These are phyloP conservation scores for Calonectria hongkongensis DNA, from an alignment of 2,329 filamentous ascomycete genomes.

Conservation along the genomic window DNA sequence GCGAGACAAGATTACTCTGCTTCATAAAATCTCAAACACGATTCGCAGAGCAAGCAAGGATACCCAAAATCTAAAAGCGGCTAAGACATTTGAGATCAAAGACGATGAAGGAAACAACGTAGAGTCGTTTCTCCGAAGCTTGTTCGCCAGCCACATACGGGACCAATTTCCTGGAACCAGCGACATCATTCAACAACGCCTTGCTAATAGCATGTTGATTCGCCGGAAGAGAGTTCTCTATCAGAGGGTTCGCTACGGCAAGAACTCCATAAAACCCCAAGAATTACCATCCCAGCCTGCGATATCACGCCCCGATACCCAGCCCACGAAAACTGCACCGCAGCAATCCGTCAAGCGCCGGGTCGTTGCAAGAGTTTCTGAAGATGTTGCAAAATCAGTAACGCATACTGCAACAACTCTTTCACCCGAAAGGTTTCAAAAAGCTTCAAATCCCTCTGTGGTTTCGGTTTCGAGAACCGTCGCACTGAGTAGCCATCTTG, in stretches of 20 bases:
- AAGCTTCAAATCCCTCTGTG: conserved; percentile 23
- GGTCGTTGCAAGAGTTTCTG: neutral
- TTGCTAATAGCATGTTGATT: conserved; percentile 39
- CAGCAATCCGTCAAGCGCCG: neutral
- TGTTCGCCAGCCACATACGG: conserved; percentile 38
- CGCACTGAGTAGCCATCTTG: conserved; percentile 20
- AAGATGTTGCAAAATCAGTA: neutral
- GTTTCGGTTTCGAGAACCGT: conserved; percentile 33
- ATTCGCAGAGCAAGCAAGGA: conserved; percentile 44
- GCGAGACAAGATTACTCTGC: conserved; percentile 18
- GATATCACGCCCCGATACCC: neutral
- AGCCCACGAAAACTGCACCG: neutral
- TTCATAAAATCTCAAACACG: conserved; percentile 38
- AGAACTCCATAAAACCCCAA: conserved; percentile 4
- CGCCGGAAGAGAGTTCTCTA: conserved; percentile 42
- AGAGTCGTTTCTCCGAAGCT: conserved; percentile 15
- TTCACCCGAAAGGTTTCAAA: neutral
- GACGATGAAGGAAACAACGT: conserved; percentile 43
- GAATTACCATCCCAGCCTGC: neutral
- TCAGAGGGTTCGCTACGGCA: conserved; percentile 33
- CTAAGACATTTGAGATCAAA: conserved; percentile 27
- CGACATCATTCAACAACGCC: conserved; percentile 32
- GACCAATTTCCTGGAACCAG: conserved; percentile 38
- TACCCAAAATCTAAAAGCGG: conserved; percentile 26
- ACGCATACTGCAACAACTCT: conserved; percentile 30